phyloP scores from a whole-genome alignment of 169 alveolate genomes.

The Toxoplasma gondii region DNA sequence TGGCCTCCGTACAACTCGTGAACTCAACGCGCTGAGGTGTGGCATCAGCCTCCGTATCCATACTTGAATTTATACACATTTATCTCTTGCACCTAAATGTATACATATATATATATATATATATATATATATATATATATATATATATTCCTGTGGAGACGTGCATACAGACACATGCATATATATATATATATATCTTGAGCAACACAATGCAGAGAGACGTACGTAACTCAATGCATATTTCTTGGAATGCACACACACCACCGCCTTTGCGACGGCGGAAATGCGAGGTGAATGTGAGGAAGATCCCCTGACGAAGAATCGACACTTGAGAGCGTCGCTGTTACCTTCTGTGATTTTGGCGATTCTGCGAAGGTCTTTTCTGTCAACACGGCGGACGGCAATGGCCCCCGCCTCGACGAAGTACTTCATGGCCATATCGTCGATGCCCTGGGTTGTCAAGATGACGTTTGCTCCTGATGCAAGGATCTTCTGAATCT shows the following conservation, averaged over 20 bases:
- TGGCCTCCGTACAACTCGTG: too few species aligned
- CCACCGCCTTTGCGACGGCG: too few species aligned
- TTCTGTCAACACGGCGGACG: constrained; percentile 96
- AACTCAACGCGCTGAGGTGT: too few species aligned
- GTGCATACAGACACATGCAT: neutral
- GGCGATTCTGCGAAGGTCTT: constrained; percentile 96
- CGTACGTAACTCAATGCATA: neutral
- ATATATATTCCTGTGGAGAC: too few species aligned
- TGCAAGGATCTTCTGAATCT: constrained; percentile 92
- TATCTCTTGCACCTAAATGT: neutral
- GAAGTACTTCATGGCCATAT: constrained; percentile 97
- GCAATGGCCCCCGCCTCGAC: constrained; percentile 98
- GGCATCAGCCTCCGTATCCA: too few species aligned
- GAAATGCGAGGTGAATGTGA: too few species aligned
- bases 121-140: neutral
- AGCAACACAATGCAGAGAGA: constrained; percentile 15
- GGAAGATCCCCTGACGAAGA: neutral
- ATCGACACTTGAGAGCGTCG: neutral
- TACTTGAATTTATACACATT: neutral
- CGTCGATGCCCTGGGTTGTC: constrained; percentile 98
- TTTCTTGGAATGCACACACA: too few species aligned
- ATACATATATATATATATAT: too few species aligned
- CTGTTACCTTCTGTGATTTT: constrained; percentile 92
- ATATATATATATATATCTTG: neutral
- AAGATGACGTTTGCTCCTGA: constrained; percentile 99